Conservation (phyloP, 345 rosid genomes). For the Durio zibethinus region DNA sequence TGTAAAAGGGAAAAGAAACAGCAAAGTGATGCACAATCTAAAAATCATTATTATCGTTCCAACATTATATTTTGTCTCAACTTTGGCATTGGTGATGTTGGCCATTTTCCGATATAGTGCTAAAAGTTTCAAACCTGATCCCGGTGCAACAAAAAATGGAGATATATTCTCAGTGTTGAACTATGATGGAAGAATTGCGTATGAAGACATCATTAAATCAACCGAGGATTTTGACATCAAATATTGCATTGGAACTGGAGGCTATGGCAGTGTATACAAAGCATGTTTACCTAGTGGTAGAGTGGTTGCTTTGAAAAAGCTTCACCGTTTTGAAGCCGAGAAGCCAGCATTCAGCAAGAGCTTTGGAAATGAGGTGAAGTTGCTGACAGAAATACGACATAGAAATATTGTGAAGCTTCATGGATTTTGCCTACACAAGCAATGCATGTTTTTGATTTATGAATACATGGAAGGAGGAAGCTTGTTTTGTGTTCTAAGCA, state of each 20-base stretch:
- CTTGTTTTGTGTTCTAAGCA: neutral
- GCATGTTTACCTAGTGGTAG: neutral
- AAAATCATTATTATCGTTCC: neutral
- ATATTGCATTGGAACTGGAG: neutral
- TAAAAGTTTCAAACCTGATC: neutral
- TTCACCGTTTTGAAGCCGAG: neutral
- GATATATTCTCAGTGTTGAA: neutral
- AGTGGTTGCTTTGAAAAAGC: neutral
- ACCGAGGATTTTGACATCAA: neutral
- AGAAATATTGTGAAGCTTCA: neutral
- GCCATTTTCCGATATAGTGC: neutral
- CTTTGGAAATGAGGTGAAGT: neutral
- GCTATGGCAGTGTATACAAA: slow-evolving; percentile 3
- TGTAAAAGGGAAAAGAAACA: too few species aligned
- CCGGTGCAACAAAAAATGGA: neutral
- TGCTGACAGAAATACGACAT: neutral
- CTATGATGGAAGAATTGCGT: neutral
- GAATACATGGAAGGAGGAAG: slow-evolving; percentile 11
- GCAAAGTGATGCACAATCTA: neutral
- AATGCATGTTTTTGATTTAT: slow-evolving; percentile 3
- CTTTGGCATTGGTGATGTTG: neutral
- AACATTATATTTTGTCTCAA: neutral
- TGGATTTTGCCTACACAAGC: neutral
- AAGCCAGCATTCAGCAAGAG: neutral
- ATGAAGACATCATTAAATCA: neutral